These are phyloP conservation scores for Diospyros lotus DNA, from an alignment of 148 eudicot genomes.

Conservation along the genomic window DNA sequence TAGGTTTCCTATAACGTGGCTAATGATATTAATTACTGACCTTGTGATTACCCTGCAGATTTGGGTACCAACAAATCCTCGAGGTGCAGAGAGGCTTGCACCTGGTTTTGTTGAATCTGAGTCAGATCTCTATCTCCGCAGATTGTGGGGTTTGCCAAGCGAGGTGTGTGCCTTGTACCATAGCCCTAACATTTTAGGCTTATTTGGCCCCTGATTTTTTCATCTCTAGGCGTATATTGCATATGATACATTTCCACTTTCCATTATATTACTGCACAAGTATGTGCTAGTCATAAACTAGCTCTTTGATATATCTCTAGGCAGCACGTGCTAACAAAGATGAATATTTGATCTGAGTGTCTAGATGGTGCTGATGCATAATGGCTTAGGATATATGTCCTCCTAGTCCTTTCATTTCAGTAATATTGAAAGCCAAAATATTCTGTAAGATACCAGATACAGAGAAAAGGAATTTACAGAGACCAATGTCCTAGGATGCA, in stretches of 20 bases:
- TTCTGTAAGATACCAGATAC: not conserved
- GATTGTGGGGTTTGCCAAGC: conserved; percentile 63
- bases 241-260: not conserved
- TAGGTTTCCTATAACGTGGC: no score
- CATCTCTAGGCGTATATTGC: not conserved
- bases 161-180: conserved; percentile 41
- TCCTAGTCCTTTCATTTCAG: no score
- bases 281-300: not conserved
- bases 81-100: conserved; percentile 74
- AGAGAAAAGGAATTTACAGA: not conserved
- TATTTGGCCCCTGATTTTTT: not conserved
- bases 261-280: not conserved
- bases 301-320: not conserved
- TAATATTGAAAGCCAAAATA: no score
- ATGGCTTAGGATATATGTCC: not conserved
- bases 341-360: not conserved
- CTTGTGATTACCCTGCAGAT: conserved; percentile 30
- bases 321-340: not conserved
- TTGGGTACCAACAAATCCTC: conserved; percentile 61
- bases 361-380: not conserved
- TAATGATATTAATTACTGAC: not conserved
- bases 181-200: not conserved
- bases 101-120: conserved; percentile 58
- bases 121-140: conserved; percentile 56
- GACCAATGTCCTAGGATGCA: no score